Base-by-base conservation (phyloP, 179 eudicot species). In the Beta macrorhiza region DNA sequence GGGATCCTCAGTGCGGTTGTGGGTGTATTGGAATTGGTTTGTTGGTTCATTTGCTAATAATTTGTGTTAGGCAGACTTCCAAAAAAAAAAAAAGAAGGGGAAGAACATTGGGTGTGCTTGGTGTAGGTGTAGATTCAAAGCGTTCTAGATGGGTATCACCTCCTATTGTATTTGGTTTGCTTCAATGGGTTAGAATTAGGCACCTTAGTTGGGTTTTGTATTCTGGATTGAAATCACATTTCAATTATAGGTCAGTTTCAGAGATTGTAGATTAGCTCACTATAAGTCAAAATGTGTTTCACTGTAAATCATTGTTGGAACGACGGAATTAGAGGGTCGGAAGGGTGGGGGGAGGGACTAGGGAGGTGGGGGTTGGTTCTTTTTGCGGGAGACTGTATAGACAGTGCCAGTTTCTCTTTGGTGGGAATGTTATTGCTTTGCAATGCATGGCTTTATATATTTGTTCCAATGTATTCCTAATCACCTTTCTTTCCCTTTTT, bases 171-270 rank as follows among this genome's bases (percentile, higher is more conserved):
- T 12, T 20, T 20, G 70, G 51, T 11, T 13, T 29, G 13, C 47
- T 76, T 47, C 59, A 11, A 14, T 6, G 2, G 37, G 58, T 44
- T 77, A 20, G 68, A 79, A 53, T 9, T 67, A 67, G 81, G 65
- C 17, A 69, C 58, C 58, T 57, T 44, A 68, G 67, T 51, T 73
- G 73, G 49, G 53, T 52, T 11, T 32, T 12, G 25, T 45, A 74
- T 14, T 32, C 14, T 49, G 3, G 16, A 59, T 5, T 55, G 29
- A 20, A 44, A 10, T 71, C 17, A 13, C 20, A 79, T 22, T 58
- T 55, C 8, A n/a, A 16, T 15, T 12, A 14, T 58, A 58, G 59
- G 75, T 55, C 12, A n/a, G 22, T 69, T 44, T 17, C 0, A 8
- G 52, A 58, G 37, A 37, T 37, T 14, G 12, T 37, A 44, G 55